Evolutionary conservation across 495 filamentous ascomycete species (phyloP), one percentile per base, ranked within the genome.

Genomic region (Lineolata rhizophorae): DNA sequence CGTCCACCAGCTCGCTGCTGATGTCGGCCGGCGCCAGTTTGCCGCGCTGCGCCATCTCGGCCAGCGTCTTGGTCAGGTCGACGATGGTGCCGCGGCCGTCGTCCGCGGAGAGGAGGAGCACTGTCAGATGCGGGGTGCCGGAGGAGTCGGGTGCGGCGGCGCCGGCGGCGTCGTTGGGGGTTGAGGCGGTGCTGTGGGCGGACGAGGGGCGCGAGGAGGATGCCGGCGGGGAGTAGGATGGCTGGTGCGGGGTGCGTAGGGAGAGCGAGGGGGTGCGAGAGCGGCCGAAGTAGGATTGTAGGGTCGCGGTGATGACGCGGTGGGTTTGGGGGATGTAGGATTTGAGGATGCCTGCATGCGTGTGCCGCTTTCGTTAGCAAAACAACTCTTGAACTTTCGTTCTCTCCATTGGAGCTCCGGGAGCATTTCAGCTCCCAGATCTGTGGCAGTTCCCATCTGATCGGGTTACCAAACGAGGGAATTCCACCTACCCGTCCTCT

Each of bases 31-130:
- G 57, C 2, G 64, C 64, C 14, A 97, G 54, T 51, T 91, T 91
- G 31, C 72, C 71, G 35, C 76, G 70, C 55, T 97, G 87, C 3
- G 79, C 69, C 85, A 97, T 93, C 42, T 91, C 80, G 4, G 84
- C 67, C 5, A 97, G 61, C 2, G 90, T 94, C 46, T 84, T 90
- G 27, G 90, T 95, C 17, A 97, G 64, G 52, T 95, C 87, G 6
- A 94, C 83, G 34, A 97, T 62, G 6, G 85, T 91, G 45, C 90
- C 77, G 22, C 83, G 73, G 20, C 85, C 84, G 46, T 95, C 87
- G 22, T 81, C 75, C 15, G 74, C 67, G 19, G 79, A 85, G 25
- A 97, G 61, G 18, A 97, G 69, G n/a, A 93, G 60, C n/a, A 93
- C 55, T 4, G 70, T 72, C 3, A 97, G 52, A 32, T 75, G 65